Conservation (phyloP, 345 rosid genomes). For the sweet orange (Citrus sinensis) region DNA sequence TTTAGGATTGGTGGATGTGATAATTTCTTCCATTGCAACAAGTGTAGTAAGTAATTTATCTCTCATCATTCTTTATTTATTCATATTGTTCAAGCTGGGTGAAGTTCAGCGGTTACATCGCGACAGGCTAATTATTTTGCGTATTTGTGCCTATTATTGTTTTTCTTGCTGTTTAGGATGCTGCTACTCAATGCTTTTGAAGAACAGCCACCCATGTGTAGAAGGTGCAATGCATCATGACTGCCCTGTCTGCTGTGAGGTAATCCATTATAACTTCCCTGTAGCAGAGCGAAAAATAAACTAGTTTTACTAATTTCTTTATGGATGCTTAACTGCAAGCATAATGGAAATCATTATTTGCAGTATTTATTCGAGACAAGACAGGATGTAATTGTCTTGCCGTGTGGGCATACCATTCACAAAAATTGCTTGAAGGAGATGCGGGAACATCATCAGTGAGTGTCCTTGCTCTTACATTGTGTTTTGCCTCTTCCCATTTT, state of each 20-base stretch:
- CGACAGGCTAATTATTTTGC: neutral
- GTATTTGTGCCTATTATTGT: neutral
- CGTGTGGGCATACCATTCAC: slow-evolving; percentile 90
- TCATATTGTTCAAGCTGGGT: neutral
- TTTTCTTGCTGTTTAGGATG: slow-evolving; percentile 49
- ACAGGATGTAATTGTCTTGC: slow-evolving; percentile 67
- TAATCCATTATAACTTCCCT: slow-evolving; percentile 11
- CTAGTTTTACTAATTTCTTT: neutral
- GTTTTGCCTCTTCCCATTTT: neutral
- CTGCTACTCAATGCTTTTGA: slow-evolving; percentile 70
- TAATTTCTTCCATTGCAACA: slow-evolving; percentile 85
- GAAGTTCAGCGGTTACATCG: neutral
- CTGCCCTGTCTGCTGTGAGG: slow-evolving; percentile 96
- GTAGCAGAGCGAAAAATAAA: neutral
- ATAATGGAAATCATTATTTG: slow-evolving; percentile 14
- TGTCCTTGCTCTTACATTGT: neutral
- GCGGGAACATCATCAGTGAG: slow-evolving; percentile 79
- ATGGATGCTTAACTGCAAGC: neutral
- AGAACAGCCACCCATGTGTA: slow-evolving; percentile 79
- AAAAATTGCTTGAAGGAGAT: slow-evolving; percentile 73
- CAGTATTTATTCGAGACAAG: slow-evolving; percentile 80
- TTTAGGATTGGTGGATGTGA: slow-evolving; percentile 77
- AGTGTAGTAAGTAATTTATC: slow-evolving; percentile 64
- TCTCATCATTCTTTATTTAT: neutral
- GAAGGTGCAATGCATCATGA: slow-evolving; percentile 99